Evolutionary conservation across 495 filamentous ascomycete genomes (phyloP), one percentile per base, ranked within the genome.

Genomic region (Talaromyces ruber): DNA sequence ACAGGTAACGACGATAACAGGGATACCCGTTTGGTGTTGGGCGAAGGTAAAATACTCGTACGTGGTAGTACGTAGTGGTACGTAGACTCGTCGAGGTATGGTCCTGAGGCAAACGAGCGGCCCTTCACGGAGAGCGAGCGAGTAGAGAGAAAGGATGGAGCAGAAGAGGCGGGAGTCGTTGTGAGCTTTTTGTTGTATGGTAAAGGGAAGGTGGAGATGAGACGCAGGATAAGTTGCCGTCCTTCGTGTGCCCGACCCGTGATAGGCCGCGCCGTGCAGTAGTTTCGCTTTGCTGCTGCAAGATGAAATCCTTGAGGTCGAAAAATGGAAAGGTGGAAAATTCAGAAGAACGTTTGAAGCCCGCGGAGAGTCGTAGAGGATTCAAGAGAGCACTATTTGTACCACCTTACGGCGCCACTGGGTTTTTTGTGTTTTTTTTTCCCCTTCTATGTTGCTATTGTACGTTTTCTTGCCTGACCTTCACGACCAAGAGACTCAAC

Each of bases 181-280:
- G n/a, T n/a, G n/a, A n/a, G n/a, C n/a, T n/a, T n/a, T n/a, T n/a
- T n/a, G n/a, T n/a, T n/a, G n/a, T n/a, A n/a, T n/a, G n/a, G n/a
- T n/a, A n/a, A n/a, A 21, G 50, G 12, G 24, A 21, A 54, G 22
- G 51, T 28, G 26, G 51, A 39, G 51, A 54, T 54, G 16, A 28
- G 51, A 16, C 28, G 51, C 51, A 9, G 51, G 51, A 54, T 54
- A 28, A 28, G 51, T 28, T 54, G 51, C 51, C 24, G 51, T 54
- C 51, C 51, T 25, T 22, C 6, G 51, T 25, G n/a, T 54, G 22
- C 22, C 26, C 51, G 24, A 6, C 51, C 54, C 54, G 59, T 60
- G 59, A 60, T 60, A 60, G 59, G 59, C 59, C 43, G n/a, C 39
- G 43, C 14, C 59, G 59, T 52, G 59, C 59, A 60, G 59, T 60